Conservation (phyloP, 352 stramenopile species). For the Plasmopara viticola region DNA sequence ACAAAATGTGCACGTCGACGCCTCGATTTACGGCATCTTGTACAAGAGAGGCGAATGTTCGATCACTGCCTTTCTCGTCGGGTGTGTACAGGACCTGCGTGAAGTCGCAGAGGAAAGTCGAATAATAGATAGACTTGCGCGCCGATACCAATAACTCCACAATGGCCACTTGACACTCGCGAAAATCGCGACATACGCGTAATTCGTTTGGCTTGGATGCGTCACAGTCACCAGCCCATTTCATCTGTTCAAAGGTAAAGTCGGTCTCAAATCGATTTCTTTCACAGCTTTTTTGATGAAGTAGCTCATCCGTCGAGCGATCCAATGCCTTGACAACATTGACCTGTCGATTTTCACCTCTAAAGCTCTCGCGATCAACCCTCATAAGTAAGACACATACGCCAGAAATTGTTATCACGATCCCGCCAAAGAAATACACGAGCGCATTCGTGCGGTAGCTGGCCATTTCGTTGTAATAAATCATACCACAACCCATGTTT, state of each 20-base stretch:
- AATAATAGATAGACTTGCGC: constrained; percentile 63
- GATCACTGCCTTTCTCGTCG: constrained; percentile 22
- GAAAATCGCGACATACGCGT: constrained; percentile 47
- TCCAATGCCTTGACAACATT: too few species aligned
- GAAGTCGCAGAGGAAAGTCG: constrained; percentile 78
- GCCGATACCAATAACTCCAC: constrained; percentile 50
- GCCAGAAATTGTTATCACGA: constrained; percentile 49
- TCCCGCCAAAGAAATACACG: constrained; percentile 43
- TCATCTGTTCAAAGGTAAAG: constrained; percentile 62
- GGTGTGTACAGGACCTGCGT: constrained; percentile 39
- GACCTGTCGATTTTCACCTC: too few species aligned
- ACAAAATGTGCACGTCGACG: constrained; percentile 62
- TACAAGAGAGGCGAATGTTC: constrained; percentile 60
- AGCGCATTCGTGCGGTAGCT: constrained; percentile 42
- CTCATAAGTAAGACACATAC: constrained; percentile 13
- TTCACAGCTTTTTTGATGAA: too few species aligned
- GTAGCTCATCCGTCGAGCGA: too few species aligned
- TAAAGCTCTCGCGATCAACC: too few species aligned
- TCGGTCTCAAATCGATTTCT: constrained; percentile 21
- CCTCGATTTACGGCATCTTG: constrained; percentile 49
- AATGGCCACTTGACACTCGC: constrained; percentile 56
- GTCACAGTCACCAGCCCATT: constrained; percentile 35
- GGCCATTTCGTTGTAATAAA: constrained; percentile 79
- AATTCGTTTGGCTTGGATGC: constrained; percentile 16
- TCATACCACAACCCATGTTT: constrained; percentile 40